Evolutionary conservation across 164 flowering plant species (phyloP).

Genomic region (Echeveria elegans): DNA sequence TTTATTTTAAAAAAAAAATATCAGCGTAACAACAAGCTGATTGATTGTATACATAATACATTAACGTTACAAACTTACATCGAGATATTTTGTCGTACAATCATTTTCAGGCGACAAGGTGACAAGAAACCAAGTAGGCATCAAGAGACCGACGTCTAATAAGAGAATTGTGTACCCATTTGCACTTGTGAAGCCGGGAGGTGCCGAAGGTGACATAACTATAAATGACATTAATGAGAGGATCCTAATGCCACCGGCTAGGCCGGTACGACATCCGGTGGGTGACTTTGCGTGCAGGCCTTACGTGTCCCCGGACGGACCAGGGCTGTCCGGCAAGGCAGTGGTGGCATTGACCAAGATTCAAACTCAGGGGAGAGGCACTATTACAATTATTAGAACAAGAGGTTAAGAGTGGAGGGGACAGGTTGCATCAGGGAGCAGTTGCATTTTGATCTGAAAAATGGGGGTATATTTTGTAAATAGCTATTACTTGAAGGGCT

Average conservation of each 20-base stretch:
- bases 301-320: slow-evolving; percentile 37
- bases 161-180: slow-evolving; percentile 59
- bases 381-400: slow-evolving; percentile 74
- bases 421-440: too few relatives aligned
- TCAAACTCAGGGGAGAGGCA: slow-evolving; percentile 79
- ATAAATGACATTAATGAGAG: slow-evolving; percentile 71
- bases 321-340: slow-evolving; percentile 74
- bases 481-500: too few relatives aligned
- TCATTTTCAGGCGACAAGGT: not conserved
- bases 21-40: too few relatives aligned
- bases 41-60: too few relatives aligned
- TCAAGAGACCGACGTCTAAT: slow-evolving; percentile 11
- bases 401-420: slow-evolving; percentile 27
- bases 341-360: slow-evolving; percentile 71
- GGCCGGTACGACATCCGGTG: slow-evolving; percentile 76
- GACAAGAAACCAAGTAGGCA: slow-evolving; percentile 12
- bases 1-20: too few relatives aligned
- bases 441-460: too few relatives aligned
- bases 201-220: slow-evolving; percentile 59
- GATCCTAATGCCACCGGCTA: slow-evolving; percentile 61
- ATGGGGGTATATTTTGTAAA: not conserved
- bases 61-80: not conserved
- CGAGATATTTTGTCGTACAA: too few relatives aligned
- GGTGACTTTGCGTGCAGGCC: slow-evolving; percentile 78
- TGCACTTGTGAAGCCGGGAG: slow-evolving; percentile 77